These are phyloP conservation scores for Lachancea dasiensis DNA, from an alignment of 805 yeast genomes.

Conservation along the genomic window DNA sequence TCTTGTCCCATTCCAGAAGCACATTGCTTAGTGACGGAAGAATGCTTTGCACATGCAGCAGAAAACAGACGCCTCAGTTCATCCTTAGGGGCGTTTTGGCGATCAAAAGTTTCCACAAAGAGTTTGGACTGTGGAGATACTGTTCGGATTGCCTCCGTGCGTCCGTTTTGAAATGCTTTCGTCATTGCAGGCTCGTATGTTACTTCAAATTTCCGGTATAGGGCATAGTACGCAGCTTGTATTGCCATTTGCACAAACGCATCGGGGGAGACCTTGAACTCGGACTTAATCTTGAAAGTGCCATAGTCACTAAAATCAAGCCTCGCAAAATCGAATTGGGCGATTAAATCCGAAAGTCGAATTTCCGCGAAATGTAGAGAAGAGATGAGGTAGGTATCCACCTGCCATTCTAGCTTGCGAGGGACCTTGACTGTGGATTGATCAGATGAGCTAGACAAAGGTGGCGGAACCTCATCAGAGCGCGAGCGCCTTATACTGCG, in stretches of 20 bases:
- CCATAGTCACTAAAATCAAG: conserved; percentile 69
- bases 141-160: conserved; percentile 88
- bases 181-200: conserved; percentile 98
- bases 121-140: conserved; percentile 74
- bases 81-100: conserved; percentile 50
- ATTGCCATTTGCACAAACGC: conserved; percentile 92
- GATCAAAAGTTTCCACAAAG: conserved; percentile 82
- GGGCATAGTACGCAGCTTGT: conserved; percentile 87
- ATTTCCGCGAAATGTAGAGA: conserved; percentile 89
- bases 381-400: conserved; percentile 69
- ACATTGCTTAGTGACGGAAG: conserved; percentile 59
- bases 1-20: conserved; percentile 85
- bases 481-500: conserved; percentile 56
- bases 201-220: conserved; percentile 88
- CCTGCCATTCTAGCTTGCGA: conserved; percentile 81
- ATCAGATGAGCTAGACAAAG: background rate
- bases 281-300: conserved; percentile 61
- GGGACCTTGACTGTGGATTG: conserved; percentile 60
- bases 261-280: conserved; percentile 86
- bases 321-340: conserved; percentile 82
- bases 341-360: conserved; percentile 75
- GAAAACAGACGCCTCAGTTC: conserved; percentile 52
- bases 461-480: conserved; percentile 35
- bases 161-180: conserved; percentile 75
- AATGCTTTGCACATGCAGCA: conserved; percentile 67